Conservation (phyloP, 1,139 yeast genomes). For the Yamadazyma triangularis region DNA sequence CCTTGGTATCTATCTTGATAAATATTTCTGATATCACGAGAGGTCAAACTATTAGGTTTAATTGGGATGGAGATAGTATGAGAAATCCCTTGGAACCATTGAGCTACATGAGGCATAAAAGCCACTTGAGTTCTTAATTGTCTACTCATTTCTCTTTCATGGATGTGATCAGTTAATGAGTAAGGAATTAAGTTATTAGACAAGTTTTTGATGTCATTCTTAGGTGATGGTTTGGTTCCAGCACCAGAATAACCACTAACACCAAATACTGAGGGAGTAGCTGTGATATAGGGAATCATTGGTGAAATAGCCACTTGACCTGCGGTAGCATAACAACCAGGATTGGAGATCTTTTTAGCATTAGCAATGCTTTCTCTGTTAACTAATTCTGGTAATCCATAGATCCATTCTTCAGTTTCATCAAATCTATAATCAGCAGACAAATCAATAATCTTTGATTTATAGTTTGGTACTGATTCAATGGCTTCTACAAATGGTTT, state of each 20-base stretch:
- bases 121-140: slow-evolving; percentile 79
- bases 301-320: slow-evolving; percentile 95
- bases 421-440: slow-evolving; percentile 97
- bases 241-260: slow-evolving; percentile 99
- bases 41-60: slow-evolving; percentile 60
- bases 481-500: slow-evolving; percentile 95
- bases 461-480: slow-evolving; percentile 54
- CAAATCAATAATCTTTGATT: slow-evolving; percentile 81
- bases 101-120: slow-evolving; percentile 96
- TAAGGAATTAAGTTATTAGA: slow-evolving; percentile 88
- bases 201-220: slow-evolving; percentile 75
- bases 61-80: slow-evolving; percentile 90
- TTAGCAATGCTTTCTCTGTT: slow-evolving; percentile 59
- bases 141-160: slow-evolving; percentile 84
- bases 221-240: slow-evolving; percentile 97
- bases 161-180: slow-evolving; percentile 93
- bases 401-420: slow-evolving; percentile 80
- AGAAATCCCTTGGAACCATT: slow-evolving; percentile 98
- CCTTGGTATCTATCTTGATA: slow-evolving; percentile 87
- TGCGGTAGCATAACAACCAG: slow-evolving; percentile 98
- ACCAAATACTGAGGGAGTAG: slow-evolving; percentile 85
- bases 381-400: slow-evolving; percentile 85
- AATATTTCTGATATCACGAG: slow-evolving; percentile 78
- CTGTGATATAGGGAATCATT: slow-evolving; percentile 54
- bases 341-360: slow-evolving; percentile 89